Base-by-base conservation (phyloP, 805 yeast genomes). In the Kodamaea restingae region DNA sequence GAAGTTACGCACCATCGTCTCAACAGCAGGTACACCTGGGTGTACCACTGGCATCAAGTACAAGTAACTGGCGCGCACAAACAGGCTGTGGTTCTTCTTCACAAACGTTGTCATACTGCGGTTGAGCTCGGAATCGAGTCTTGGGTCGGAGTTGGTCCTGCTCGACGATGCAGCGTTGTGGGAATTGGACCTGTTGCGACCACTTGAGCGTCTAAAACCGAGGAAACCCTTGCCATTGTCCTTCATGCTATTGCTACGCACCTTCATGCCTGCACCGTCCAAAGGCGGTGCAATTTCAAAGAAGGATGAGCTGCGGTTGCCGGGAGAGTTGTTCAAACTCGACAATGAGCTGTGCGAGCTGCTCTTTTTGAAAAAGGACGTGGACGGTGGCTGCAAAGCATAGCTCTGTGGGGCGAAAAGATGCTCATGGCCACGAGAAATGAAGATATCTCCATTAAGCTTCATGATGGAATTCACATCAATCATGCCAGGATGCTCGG, bases 31-130 rank as follows among this genome's bases (percentile, higher is more conserved):
- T 20, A 84, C 91, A 29, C 86, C 84, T 3, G 81, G 80, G 58
- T 84, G 95, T 18, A 75, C 55, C 39, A 75, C 78, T 3, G 95
- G 93, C 70, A 84, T 78, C 52, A 87, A 59, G 56, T 86, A 87
- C 36, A 87, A 48, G 44, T 59, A 63, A 40, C 60, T 54, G 15
- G 73, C 61, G 28, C 52, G 41, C 12, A 59, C 65, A 39, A 61
- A 65, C 38, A 55, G 48, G 24, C 28, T 31, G 46, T 44, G 44
- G 34, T 57, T 52, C 41, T 61, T 61, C 43, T 60, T 60, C 47
- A 62, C 52, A 43, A 60, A 59, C 7, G 48, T 38, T 3, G 57
- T 40, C 21, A 45, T 41, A 17, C 43, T 40, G 22, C 29, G 32
- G 14, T 38, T 27, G 17, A 38, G 34, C 12, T 38, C 38, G 11